Conservation (phyloP, 306 rosid genomes). For the Argentina anserina region DNA sequence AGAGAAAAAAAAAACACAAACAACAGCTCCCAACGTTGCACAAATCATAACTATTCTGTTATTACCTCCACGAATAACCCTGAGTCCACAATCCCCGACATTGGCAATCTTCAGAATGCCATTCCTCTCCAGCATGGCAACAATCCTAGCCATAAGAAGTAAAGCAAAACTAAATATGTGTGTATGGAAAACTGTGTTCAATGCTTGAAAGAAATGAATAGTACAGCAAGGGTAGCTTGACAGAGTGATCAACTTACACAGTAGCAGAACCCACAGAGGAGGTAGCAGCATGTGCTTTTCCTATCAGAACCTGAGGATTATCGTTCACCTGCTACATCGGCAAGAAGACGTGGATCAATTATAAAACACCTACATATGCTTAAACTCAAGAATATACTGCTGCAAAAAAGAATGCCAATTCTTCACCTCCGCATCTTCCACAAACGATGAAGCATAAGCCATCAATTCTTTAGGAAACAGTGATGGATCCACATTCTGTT, state of each 20-base stretch:
- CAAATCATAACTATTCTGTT: slow-evolving; percentile 14
- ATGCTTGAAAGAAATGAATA: neutral
- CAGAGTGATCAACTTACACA: slow-evolving; percentile 49
- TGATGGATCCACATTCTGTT: slow-evolving; percentile 84
- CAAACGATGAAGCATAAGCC: slow-evolving; percentile 57
- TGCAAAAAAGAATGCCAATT: neutral
- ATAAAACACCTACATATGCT: slow-evolving; percentile 19
- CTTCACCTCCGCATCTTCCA: slow-evolving; percentile 64
- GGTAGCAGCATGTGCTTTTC: slow-evolving; percentile 91
- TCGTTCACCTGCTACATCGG: slow-evolving; percentile 60
- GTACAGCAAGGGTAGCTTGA: neutral
- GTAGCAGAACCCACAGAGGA: slow-evolving; percentile 86
- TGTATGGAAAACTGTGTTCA: neutral
- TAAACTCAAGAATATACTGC: neutral
- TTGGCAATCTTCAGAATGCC: slow-evolving; percentile 82
- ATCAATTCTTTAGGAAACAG: slow-evolving; percentile 75
- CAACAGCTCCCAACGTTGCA: neutral
- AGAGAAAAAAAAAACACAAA: neutral
- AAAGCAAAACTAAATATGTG: slow-evolving; percentile 11
- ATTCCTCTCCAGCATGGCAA: slow-evolving; percentile 76
- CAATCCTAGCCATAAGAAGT: slow-evolving; percentile 44
- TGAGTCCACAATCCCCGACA: slow-evolving; percentile 91
- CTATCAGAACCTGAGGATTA: slow-evolving; percentile 74
- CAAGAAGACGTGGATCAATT: slow-evolving; percentile 12
- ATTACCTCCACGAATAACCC: slow-evolving; percentile 69